phyloP scores from a whole-genome alignment of 2,329 filamentous ascomycete genomes.

The Colletotrichum sp. region DNA sequence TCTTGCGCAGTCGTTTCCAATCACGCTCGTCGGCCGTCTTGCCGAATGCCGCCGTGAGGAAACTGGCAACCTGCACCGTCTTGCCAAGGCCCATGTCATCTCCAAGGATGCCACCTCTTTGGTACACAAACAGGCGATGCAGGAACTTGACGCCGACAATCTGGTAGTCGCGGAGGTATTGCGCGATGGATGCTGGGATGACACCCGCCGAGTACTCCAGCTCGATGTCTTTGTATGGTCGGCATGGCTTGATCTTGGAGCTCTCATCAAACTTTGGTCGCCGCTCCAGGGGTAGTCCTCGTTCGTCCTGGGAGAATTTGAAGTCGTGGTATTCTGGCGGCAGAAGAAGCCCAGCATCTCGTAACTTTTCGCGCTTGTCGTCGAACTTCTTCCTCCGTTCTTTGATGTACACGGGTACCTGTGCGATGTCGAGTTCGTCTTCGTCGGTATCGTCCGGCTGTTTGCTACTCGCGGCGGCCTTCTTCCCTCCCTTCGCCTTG shows the following conservation, averaged over 20 bases:
- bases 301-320: constrained; percentile 73
- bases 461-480: constrained; percentile 18
- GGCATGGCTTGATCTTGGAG: constrained; percentile 66
- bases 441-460: constrained; percentile 37
- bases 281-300: constrained; percentile 55
- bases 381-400: constrained; percentile 75
- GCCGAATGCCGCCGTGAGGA: constrained; percentile 89
- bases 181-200: constrained; percentile 88
- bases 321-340: constrained; percentile 81
- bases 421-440: constrained; percentile 53
- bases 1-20: constrained; percentile 84
- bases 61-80: constrained; percentile 94
- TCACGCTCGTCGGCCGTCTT: constrained; percentile 93
- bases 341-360: constrained; percentile 73
- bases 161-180: constrained; percentile 92
- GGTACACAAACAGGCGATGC: constrained; percentile 87
- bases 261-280: constrained; percentile 69
- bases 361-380: constrained; percentile 59
- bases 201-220: constrained; percentile 78
- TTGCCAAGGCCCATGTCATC: constrained; percentile 99
- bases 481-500: constrained; percentile 47
- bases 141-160: constrained; percentile 84
- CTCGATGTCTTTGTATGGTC: constrained; percentile 76
- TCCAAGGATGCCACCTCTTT: constrained; percentile 87
- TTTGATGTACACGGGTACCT: constrained; percentile 76